Evolutionary conservation across 2,329 filamentous ascomycete species (phyloP).

Genomic region (Sporothrix pallida): DNA sequence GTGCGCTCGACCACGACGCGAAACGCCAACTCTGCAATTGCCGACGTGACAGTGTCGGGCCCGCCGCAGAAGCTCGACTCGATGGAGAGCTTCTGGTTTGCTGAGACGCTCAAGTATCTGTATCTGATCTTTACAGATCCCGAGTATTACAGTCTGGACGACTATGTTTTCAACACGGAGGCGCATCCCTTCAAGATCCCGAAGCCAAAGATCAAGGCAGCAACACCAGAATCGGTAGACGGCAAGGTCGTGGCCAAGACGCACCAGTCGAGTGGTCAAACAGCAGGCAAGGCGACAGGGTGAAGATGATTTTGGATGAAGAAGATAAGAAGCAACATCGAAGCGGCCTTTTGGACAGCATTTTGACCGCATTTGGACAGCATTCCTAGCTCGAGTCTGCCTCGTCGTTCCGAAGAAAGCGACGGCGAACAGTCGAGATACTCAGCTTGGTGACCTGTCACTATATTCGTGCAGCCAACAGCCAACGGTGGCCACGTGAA

Average conservation of each 20-base stretch:
- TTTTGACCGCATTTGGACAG: neutral
- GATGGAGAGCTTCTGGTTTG: slow-evolving; percentile 39
- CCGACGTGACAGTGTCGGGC: slow-evolving; percentile 49
- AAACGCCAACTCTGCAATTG: slow-evolving; percentile 39
- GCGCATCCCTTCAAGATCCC: slow-evolving; percentile 39
- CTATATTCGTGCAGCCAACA: neutral
- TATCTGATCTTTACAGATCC: slow-evolving; percentile 38
- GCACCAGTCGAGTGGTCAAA: neutral
- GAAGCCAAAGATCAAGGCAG: slow-evolving; percentile 47
- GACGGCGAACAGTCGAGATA: neutral
- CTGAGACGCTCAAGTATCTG: slow-evolving; percentile 40
- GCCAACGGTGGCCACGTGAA: slow-evolving; percentile 1
- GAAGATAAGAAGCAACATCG: neutral
- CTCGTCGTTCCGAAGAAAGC: slow-evolving; percentile 1
- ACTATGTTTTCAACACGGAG: slow-evolving; percentile 39
- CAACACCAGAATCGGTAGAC: slow-evolving; percentile 22
- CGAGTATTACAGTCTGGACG: slow-evolving; percentile 38
- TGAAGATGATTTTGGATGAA: neutral
- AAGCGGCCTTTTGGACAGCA: neutral
- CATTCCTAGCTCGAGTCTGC: neutral
- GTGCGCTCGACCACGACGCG: slow-evolving; percentile 60
- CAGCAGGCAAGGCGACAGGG: slow-evolving; percentile 34
- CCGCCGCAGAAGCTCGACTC: slow-evolving; percentile 51
- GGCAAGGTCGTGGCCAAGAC: slow-evolving; percentile 17
- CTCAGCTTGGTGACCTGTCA: too few relatives aligned